Base-by-base conservation (phyloP, 805 yeast species). In the Pichia cabralensis region DNA sequence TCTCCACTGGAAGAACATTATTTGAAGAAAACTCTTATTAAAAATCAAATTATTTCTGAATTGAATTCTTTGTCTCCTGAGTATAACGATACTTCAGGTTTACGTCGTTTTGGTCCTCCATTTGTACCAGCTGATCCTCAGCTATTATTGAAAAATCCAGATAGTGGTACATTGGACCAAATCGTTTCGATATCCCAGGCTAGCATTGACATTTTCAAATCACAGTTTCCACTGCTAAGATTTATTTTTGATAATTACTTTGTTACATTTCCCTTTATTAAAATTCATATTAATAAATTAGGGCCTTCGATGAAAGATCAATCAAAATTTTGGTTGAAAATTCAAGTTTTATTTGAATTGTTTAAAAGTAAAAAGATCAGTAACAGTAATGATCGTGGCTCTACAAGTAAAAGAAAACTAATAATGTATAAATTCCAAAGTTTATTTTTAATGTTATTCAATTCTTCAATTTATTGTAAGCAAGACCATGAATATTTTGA, bases 321-420 rank as follows among this genome's bases (percentile, higher is more conserved):
- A 21, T 43, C 46, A 20, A 41, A 35, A 13, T 83, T 89, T 49
- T 89, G 96, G 96, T 72, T 73, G 30, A 77, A 79, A 31, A 76
- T 86, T 1, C 96, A 88, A 56, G 76, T 77, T 18, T 84, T 88
- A 49, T 71, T 80, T 49, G 94, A 86, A 50, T 71, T 78, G 36
- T 77, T 92, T 60, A 79, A 82, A 55, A 59, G 67, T 15, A 74
- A 83, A 52, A 72, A 74, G 28, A 73, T 89, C 32, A 76, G 86
- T 42, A 71, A 76, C 38, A 70, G 88, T 18, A 71, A 72, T 27
- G 95, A 84, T 45, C 63, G 96, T 22, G 79, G 76, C 12, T 84
- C 80, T 41, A 61, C 72, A n/a, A 73, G 85, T 3, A 79, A 92
- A 48, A 64, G 85, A 21, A 69, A 71, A 46, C 71, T 80, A 43